A percentile compares a stretch with the other conserved stretches of the same genome.
These are phyloP conservation scores for Aspergillus sp. DNA, from an alignment of 2,329 filamentous ascomycete genomes.

Conservation along the genomic window DNA sequence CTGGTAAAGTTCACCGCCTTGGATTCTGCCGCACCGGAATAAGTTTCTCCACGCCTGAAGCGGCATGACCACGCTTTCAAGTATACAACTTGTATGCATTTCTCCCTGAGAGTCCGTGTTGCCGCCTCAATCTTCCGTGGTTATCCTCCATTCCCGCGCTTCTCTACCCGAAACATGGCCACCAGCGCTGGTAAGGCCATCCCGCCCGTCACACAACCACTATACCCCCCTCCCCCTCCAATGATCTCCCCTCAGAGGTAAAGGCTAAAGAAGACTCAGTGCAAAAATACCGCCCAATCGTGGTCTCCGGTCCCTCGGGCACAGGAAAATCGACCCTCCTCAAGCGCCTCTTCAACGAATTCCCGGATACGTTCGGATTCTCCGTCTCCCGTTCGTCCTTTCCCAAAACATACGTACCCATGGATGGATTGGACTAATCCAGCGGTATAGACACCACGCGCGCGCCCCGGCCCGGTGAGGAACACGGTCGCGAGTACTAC, in stretches of 20 bases:
- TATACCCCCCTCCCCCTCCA: neutral
- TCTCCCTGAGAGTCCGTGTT: neutral
- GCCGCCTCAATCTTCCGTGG: no score
- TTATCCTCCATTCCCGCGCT: neutral
- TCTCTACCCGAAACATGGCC: constrained; percentile 20
- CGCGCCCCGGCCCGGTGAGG: constrained; percentile 69
- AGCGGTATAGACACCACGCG: constrained; percentile 70
- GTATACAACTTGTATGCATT: neutral
- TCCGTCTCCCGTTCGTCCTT: constrained; percentile 36
- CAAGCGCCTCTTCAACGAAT: constrained; percentile 41
- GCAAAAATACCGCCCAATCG: constrained; percentile 38
- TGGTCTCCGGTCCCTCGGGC: constrained; percentile 42
- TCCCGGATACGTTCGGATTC: constrained; percentile 44
- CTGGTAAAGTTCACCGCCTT: constrained; percentile 13
- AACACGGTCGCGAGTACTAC: constrained; percentile 77
- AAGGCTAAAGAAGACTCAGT: constrained; percentile 13
- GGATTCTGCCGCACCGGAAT: neutral
- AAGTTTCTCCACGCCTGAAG: no score
- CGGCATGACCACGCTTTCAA: no score
- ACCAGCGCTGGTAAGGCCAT: constrained; percentile 25
- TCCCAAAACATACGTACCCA: neutral
- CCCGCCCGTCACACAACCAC: no score
- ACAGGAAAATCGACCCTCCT: constrained; percentile 45
- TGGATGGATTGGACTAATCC: neutral
- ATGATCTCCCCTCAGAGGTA: neutral